These are phyloP conservation scores for Lentinula aciculospora DNA, from an alignment of 768 basidiomycete species.

Conservation along the genomic window DNA sequence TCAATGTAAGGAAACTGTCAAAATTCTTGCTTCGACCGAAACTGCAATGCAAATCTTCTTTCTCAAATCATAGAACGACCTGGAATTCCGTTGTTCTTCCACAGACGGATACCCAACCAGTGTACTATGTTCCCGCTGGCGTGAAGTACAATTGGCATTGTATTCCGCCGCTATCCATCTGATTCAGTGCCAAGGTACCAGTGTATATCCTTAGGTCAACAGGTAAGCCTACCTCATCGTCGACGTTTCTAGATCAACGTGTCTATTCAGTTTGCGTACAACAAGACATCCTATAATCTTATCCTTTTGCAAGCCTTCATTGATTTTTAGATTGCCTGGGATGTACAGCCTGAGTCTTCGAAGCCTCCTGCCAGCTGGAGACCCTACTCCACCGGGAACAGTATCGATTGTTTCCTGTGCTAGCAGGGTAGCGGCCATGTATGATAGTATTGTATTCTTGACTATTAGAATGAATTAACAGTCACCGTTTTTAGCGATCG, in stretches of 20 bases:
- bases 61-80: slow-evolving; percentile 16
- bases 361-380: slow-evolving; percentile 43
- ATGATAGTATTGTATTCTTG: too few species aligned
- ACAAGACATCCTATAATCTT: slow-evolving; percentile 60
- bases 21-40: neutral
- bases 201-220: slow-evolving; percentile 47
- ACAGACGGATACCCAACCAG: slow-evolving; percentile 14
- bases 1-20: neutral
- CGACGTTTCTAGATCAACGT: neutral
- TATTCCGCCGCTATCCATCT: slow-evolving; percentile 29
- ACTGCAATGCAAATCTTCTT: slow-evolving; percentile 9
- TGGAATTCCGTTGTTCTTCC: slow-evolving; percentile 15
- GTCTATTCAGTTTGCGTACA: slow-evolving; percentile 51
- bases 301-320: slow-evolving; percentile 54
- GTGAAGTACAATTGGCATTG: slow-evolving; percentile 19
- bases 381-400: slow-evolving; percentile 22
- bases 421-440: too few species aligned
- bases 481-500: too few species aligned
- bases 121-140: slow-evolving; percentile 21
- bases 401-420: too few species aligned
- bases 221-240: slow-evolving; percentile 23
- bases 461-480: too few species aligned
- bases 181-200: slow-evolving; percentile 51
- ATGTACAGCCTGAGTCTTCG: slow-evolving; percentile 36
- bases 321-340: slow-evolving; percentile 34